Evolutionary conservation across 345 rosid genomes (phyloP).

Genomic region (Citropsis articulata): DNA sequence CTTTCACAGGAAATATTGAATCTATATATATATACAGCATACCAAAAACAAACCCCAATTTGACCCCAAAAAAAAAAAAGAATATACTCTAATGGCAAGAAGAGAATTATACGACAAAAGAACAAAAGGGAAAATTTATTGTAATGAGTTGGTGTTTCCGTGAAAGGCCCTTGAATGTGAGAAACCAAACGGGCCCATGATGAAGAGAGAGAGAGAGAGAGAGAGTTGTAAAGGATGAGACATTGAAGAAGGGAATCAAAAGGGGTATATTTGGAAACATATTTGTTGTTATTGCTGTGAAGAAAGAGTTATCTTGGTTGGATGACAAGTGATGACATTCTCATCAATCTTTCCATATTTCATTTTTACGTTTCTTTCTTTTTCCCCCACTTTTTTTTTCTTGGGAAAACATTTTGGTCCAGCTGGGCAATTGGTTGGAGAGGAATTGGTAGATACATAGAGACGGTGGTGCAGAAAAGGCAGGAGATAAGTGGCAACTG

Average conservation of each 20-base stretch:
- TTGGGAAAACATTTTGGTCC: constrained; percentile 14
- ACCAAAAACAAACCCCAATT: constrained; percentile 3
- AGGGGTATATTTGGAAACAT: constrained; percentile 38
- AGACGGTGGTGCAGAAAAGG: constrained; percentile 19
- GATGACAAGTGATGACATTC: constrained; percentile 30
- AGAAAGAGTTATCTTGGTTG: constrained; percentile 25
- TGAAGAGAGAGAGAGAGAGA: constrained; percentile 5
- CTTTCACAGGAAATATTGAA: neutral
- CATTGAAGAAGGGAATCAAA: constrained; percentile 18
- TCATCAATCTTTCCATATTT: neutral
- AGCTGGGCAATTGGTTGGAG: constrained; percentile 22
- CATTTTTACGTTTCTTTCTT: neutral
- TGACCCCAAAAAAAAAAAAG: neutral
- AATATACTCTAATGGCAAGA: neutral
- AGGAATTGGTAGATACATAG: neutral
- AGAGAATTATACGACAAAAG: constrained; percentile 2
- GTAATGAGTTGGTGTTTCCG: neutral
- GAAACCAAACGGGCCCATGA: constrained; percentile 32
- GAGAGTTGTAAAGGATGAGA: constrained; percentile 6
- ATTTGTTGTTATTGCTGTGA: neutral
- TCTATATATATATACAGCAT: too few species aligned
- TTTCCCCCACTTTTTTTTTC: constrained; percentile 12
- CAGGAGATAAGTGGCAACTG: constrained; percentile 25
- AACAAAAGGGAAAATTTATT: neutral
- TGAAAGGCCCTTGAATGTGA: constrained; percentile 18